Conservation (phyloP, 257 asterid species). For the Solanum etuberosum region DNA sequence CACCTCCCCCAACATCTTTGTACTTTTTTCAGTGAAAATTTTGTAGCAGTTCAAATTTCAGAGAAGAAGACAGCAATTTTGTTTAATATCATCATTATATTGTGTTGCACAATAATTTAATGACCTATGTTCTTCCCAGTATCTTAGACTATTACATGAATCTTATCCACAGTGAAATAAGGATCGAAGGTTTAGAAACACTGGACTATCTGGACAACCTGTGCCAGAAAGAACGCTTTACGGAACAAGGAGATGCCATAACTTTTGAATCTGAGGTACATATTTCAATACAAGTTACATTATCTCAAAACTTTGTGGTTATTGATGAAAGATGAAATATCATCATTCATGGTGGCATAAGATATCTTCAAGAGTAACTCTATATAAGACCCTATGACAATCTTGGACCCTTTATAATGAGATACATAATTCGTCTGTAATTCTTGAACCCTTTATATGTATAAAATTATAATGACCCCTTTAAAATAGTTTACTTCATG, state of each 20-base stretch:
- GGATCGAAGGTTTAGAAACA: constrained; percentile 90
- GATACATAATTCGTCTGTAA: neutral
- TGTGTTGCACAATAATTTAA: neutral
- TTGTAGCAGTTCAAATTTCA: neutral
- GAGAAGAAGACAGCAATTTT: neutral
- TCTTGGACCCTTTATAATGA: neutral
- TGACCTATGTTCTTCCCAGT: neutral
- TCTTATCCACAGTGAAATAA: constrained; percentile 56
- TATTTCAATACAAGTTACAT: neutral
- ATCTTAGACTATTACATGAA: neutral
- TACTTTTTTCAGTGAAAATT: neutral
- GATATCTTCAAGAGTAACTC: neutral
- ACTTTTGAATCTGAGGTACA: constrained; percentile 93
- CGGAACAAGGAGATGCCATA: constrained; percentile 93
- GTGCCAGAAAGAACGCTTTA: constrained; percentile 59
- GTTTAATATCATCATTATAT: neutral
- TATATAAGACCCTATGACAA: neutral
- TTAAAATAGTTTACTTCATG: neutral
- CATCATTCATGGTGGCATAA: neutral
- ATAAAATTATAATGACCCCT: neutral
- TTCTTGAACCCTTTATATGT: neutral
- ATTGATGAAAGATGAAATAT: neutral
- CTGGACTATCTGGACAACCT: constrained; percentile 90
- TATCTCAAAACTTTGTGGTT: neutral
- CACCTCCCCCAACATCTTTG: neutral